Evolutionary conservation across 371 early-diverging fungal species (phyloP).

Genomic region (Lichtheimia ramosa): DNA sequence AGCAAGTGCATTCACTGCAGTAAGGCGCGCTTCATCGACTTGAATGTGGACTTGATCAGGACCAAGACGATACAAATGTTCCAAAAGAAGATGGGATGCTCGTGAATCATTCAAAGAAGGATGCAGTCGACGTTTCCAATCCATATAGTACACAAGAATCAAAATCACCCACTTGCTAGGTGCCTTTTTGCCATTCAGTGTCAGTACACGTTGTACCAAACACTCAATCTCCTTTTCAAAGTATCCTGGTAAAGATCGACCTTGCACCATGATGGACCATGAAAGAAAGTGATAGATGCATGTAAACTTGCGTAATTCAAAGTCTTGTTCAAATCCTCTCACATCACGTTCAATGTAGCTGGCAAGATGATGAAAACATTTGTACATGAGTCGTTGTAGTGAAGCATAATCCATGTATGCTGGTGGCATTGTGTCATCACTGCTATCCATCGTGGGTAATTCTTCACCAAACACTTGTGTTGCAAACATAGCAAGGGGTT

Average conservation of each 20-base stretch:
- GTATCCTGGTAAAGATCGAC: background rate
- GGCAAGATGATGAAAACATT: background rate
- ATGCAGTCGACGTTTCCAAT: background rate
- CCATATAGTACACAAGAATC: background rate
- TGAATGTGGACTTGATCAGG: background rate
- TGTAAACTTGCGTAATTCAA: background rate
- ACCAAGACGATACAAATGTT: background rate
- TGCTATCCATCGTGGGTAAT: too few relatives aligned
- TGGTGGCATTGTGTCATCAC: too few relatives aligned
- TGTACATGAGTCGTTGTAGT: background rate
- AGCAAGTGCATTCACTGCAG: background rate
- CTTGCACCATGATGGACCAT: background rate
- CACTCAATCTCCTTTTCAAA: background rate
- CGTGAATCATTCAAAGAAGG: background rate
- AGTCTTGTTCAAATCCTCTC: background rate
- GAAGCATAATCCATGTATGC: too few relatives aligned
- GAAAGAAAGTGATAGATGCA: background rate
- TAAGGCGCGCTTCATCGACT: background rate
- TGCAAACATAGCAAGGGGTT: too few relatives aligned
- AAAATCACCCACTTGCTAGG: background rate
- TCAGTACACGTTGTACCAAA: background rate
- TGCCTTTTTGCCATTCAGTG: background rate
- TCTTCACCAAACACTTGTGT: too few relatives aligned
- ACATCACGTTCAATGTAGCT: background rate
- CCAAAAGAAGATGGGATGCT: background rate